Base-by-base conservation (phyloP, 345 rosid genomes). In the Corchorus olitorius region DNA sequence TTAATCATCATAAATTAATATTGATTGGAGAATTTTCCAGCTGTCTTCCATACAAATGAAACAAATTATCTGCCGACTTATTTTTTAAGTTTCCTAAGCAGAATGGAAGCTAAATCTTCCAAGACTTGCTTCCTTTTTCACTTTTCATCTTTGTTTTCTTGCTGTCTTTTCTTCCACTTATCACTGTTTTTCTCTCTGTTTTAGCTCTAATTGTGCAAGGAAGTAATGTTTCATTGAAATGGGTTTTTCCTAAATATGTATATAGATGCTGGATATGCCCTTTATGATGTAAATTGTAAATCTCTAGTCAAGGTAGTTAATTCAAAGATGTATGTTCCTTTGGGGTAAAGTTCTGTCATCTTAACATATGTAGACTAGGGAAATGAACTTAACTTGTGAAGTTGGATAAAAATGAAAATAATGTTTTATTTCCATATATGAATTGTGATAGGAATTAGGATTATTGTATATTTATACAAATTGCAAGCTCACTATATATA, bases 251-350 rank as follows among this genome's bases (percentile, higher is more conserved):
- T 4, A 4, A 55, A 39, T 39, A 39, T 6, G 43, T 39, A 39
- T 6, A 39, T 39, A 39, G 43, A 39, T 3, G 43, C 5, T 39
- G 43, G 43, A 39, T 1, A 3, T 3, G 6, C 6, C 43, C 43
- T 39, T 39, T 39, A 80, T 92, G 7, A 13, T 33, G 19, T 14
- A 62, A 62, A 13, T 61, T 1, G 34, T 39, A 27, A 27, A 33
- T n/a, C 9, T 13, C 12, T 35, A 45, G 19, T 6, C 68, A 64
- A 0, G 46, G 27, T 37, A 16, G 33, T 65, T 5, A 4, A 8
- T 43, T 43, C 52, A 41, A 65, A 65, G 52, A 41, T 63, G n/a
- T 63, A 17, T 63, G 37, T 16, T 63, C 46, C 16, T 35, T 37
- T 15, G 48, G 46, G 46, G 20, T 37, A 37, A 20, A 8, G 33